Conservation (phyloP, 345 rosid species). For the Acer saccharum region DNA sequence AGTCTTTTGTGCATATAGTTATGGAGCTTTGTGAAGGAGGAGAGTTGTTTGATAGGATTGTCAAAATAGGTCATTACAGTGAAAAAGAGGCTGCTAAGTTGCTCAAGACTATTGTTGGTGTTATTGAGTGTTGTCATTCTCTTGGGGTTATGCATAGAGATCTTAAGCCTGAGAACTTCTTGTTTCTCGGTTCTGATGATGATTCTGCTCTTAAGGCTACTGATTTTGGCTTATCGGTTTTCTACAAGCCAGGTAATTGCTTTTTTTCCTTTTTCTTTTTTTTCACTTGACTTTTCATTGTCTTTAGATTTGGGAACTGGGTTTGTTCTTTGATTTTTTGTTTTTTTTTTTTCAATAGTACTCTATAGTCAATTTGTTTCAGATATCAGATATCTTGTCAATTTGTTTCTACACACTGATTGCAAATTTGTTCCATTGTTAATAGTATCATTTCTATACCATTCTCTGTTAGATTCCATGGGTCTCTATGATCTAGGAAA, state of each 20-base stretch:
- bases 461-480: too few relatives aligned
- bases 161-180: conserved; percentile 82
- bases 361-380: not conserved
- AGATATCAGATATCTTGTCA: not conserved
- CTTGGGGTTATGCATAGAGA: conserved; percentile 80
- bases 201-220: conserved; percentile 81
- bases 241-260: conserved; percentile 63
- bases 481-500: too few relatives aligned
- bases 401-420: too few relatives aligned
- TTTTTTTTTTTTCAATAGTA: not conserved
- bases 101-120: conserved; percentile 75
- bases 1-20: conserved; percentile 57
- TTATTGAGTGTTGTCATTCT: conserved; percentile 77
- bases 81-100: conserved; percentile 80
- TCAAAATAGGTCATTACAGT: conserved; percentile 67
- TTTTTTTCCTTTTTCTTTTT: not conserved
- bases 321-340: not conserved
- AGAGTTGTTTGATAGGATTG: conserved; percentile 76
- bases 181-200: conserved; percentile 59
- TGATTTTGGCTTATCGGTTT: conserved; percentile 81
- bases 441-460: too few relatives aligned
- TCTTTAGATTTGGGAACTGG: conserved; percentile 15
- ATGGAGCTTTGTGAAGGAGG: conserved; percentile 88
- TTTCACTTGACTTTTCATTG: not conserved
- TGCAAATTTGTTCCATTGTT: too few relatives aligned